Evolutionary conservation across 441 rosid species (phyloP), one percentile per base, ranked within the genome.

Genomic region (Erodium moschatum): DNA sequence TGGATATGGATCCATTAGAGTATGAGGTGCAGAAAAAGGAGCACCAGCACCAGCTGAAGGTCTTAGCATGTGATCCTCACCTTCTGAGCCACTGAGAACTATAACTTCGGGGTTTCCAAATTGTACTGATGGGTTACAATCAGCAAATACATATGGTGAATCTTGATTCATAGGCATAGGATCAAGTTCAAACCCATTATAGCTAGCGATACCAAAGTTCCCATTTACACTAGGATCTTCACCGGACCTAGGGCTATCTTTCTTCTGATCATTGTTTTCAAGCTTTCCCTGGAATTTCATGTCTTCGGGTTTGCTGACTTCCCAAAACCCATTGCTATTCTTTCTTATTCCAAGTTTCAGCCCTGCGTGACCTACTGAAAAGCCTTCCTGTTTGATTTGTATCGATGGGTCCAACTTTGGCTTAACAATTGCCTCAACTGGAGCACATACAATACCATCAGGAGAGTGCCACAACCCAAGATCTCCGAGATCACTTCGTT

Each of bases 161-260:
- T 84, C 96, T 52, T 77, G 79, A 79, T 94, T 91, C 79, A 86
- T 56, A 54, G 96, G 69, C 29, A 87, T 61, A 5, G 99, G 88
- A 78, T 95, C 96, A 69, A 84, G 89, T 76, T 95, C 99, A 63
- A 79, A 74, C 61, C 88, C 97, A 77, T 71, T 87, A 81, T 73
- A 83, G 48, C 77, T 50, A 15, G 74, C 21, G 65, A 86, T 81
- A 73, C 89, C 96, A 48, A 88, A 87, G 75, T 86, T 70, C 67
- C 83, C 90, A 75, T 92, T 95, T 71, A 92, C 98, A 74, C 99
- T 92, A 70, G 81, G 75, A 79, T 95, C 99, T 76, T 95, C 99
- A 75, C 96, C 95, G 72, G 90, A 97, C 76, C 89, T 85, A 65
- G 87, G 95, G 50, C 89, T 86, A 67, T 77, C 68, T 75, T 88